Percentiles rank a stretch among this genome's conserved stretches.
Conservation (phyloP, 1,284 basidiomycete species). For the Pterulicium gracile region DNA sequence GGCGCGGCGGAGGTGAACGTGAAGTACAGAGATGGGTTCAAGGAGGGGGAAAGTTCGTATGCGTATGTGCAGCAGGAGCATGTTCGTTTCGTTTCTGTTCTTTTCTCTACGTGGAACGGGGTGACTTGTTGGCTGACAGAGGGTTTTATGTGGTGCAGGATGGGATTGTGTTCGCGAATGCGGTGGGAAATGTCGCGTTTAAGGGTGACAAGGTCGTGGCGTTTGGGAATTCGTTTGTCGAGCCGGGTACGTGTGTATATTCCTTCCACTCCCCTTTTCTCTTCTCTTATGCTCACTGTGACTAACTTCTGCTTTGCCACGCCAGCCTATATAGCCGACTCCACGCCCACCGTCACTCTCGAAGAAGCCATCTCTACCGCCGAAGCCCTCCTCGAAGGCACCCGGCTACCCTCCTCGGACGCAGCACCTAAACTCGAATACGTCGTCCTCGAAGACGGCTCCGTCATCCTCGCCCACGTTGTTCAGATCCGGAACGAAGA, state of each 20-base stretch:
- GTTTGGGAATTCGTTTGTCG: constrained; percentile 41
- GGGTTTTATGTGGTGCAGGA: no score
- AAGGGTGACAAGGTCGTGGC: constrained; percentile 29
- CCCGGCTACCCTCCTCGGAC: constrained; percentile 17
- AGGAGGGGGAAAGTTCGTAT: no score
- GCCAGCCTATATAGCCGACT: constrained; percentile 19
- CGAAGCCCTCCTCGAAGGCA: constrained; percentile 21
- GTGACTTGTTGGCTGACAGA: no score
- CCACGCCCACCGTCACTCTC: constrained; percentile 20
- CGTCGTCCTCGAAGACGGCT: constrained; percentile 31
- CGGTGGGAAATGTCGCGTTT: constrained; percentile 36
- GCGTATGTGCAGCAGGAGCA: no score
- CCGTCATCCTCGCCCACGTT: constrained; percentile 35
- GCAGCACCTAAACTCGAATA: constrained; percentile 24
- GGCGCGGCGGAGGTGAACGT: no score
- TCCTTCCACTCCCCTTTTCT: no score
- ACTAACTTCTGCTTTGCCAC: no score
- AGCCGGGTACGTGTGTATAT: constrained; percentile 29
- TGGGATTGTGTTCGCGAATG: constrained; percentile 33
- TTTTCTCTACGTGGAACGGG: no score
- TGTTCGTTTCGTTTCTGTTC: no score
- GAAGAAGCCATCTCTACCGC: constrained; percentile 18
- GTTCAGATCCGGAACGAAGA: constrained; percentile 43
- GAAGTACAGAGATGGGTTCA: no score
- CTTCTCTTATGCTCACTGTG: constrained; percentile 9